Evolutionary conservation across 495 filamentous ascomycete genomes (phyloP).

Genomic region (Hapsidospora chrysogenum): DNA sequence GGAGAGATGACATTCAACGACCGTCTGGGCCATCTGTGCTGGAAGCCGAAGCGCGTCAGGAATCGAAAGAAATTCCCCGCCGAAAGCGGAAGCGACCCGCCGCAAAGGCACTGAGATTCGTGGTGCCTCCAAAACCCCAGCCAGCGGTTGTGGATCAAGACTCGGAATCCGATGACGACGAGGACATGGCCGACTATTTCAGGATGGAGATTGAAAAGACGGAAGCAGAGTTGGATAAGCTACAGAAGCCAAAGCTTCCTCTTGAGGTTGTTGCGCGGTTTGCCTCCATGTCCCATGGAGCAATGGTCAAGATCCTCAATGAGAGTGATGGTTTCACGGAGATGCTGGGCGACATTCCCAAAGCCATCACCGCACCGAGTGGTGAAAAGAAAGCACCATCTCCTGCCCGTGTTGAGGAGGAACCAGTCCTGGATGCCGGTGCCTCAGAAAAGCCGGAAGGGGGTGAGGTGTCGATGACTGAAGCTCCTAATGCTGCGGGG

Average conservation of each 20-base stretch:
- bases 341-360: conserved; percentile 18
- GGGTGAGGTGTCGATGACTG: neutral
- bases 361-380: conserved; percentile 9
- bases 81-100: neutral
- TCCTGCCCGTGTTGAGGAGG: too few species aligned
- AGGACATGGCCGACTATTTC: conserved; percentile 34
- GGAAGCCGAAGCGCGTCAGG: neutral
- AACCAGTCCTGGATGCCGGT: too few species aligned
- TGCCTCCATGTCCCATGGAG: conserved; percentile 15
- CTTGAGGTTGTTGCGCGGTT: conserved; percentile 13
- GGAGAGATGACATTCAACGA: too few species aligned
- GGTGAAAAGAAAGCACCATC: too few species aligned
- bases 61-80: neutral
- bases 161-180: conserved; percentile 31
- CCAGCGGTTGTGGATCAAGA: conserved; percentile 10
- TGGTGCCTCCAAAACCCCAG: neutral
- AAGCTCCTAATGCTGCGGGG: neutral
- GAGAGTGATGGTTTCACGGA: conserved; percentile 13
- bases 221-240: conserved; percentile 21
- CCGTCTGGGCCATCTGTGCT: too few species aligned
- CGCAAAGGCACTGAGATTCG: conserved; percentile 5
- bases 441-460: too few species aligned
- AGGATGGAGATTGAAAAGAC: conserved; percentile 24
- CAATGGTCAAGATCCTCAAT: conserved; percentile 16
- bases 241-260: conserved; percentile 14